Percentiles rank a stretch among this genome's conserved stretches.
Conservation (phyloP, 75 land plant species). For the Chamaecyparis obtusa region DNA sequence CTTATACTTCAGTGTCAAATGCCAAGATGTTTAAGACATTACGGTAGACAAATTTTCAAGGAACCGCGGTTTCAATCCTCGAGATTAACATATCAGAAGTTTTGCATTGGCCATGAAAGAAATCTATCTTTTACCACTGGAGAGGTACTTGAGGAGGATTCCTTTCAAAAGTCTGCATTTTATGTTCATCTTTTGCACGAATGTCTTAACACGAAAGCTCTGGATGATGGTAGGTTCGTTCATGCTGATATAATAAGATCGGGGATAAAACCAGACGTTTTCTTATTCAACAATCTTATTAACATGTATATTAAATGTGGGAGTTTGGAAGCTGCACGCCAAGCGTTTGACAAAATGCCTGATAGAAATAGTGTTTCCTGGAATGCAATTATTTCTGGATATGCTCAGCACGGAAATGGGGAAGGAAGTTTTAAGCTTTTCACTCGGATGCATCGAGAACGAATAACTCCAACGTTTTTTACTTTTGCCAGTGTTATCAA, state of each 20-base stretch:
- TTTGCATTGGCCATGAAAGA: background rate
- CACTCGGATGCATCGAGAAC: constrained; percentile 29
- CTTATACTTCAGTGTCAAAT: background rate
- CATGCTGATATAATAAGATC: background rate
- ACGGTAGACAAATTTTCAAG: background rate
- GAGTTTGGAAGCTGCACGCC: background rate
- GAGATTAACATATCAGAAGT: background rate
- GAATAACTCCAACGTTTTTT: constrained; percentile 18
- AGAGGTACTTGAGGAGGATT: background rate
- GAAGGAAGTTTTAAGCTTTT: constrained; percentile 32
- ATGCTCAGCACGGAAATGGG: background rate
- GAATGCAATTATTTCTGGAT: background rate
- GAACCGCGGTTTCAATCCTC: background rate
- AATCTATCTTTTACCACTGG: background rate
- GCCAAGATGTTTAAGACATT: background rate
- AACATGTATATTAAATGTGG: background rate
- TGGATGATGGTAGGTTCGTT: background rate
- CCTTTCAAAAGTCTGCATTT: background rate
- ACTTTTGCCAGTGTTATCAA: constrained; percentile 20
- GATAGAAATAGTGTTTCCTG: background rate
- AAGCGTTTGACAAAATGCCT: constrained; percentile 3
- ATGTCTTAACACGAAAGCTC: background rate
- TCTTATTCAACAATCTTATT: background rate
- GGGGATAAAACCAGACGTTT: background rate
- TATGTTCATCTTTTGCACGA: background rate